phyloP scores from a whole-genome alignment of 2,329 filamentous ascomycete species.

The Dactylonectria estremocensis region DNA sequence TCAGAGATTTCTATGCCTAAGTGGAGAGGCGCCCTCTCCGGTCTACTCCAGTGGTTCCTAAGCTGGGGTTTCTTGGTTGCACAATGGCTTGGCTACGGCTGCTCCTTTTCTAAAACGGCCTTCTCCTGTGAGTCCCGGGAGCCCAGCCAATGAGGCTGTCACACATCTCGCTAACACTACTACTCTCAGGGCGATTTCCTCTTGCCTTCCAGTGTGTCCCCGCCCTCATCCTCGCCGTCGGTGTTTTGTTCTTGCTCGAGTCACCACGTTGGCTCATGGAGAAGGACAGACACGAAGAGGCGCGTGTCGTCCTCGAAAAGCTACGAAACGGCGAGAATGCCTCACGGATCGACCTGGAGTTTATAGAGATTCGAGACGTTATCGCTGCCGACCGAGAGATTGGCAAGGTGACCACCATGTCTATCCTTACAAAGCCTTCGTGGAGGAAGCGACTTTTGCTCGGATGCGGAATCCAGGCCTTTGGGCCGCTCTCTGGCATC shows the following conservation, averaged over 20 bases:
- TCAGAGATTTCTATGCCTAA: conserved; percentile 58
- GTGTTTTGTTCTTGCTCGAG: conserved; percentile 47
- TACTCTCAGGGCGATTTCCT: conserved; percentile 50
- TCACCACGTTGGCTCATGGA: conserved; percentile 52
- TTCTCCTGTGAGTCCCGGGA: conserved; percentile 48
- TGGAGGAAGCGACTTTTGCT: conserved; percentile 63
- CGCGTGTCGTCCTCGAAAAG: conserved; percentile 53
- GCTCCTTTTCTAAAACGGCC: conserved; percentile 43
- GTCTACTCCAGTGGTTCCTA: conserved; percentile 62
- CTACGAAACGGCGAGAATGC: conserved; percentile 50
- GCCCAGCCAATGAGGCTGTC: background rate
- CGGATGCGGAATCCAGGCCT: conserved; percentile 64
- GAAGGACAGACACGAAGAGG: conserved; percentile 53
- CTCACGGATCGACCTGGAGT: conserved; percentile 57
- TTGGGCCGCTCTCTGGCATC: conserved; percentile 63
- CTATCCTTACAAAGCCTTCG: conserved; percentile 58
- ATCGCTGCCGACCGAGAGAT: conserved; percentile 55
- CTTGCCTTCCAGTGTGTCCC: conserved; percentile 49
- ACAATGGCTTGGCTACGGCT: conserved; percentile 53
- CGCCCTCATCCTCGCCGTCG: conserved; percentile 41
- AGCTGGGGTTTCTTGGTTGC: conserved; percentile 60
- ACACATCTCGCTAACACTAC: conserved; percentile 5
- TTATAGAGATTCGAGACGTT: conserved; percentile 57
- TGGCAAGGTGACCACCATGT: conserved; percentile 56
- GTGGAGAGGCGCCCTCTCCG: conserved; percentile 57